Evolutionary conservation across 2,329 filamentous ascomycete genomes (phyloP).

Genomic region (Fusarium penzigii): DNA sequence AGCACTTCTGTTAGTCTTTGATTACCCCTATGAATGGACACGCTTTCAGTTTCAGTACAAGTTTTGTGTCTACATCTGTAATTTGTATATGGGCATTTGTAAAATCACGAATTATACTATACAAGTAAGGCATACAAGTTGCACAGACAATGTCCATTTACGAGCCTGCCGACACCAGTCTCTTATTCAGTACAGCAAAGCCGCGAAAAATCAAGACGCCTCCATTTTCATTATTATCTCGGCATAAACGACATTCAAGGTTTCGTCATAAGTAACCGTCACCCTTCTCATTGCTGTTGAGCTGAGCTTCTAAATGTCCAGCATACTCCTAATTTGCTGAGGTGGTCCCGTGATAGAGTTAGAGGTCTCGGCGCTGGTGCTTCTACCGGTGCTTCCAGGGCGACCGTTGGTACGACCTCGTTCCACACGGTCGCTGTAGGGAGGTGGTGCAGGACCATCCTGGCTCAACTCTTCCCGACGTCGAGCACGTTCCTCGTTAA

Average conservation of each 20-base stretch:
- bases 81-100: too few species aligned
- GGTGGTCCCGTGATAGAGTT: conserved; percentile 49
- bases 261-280: conserved; percentile 5
- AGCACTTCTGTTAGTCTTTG: too few species aligned
- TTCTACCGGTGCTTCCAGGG: conserved; percentile 39
- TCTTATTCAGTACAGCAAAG: conserved; percentile 6
- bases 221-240: conserved; percentile 8
- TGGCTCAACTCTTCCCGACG: conserved; percentile 42
- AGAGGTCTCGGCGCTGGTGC: conserved; percentile 48
- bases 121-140: too few species aligned
- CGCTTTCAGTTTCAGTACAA: too few species aligned
- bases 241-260: conserved; percentile 1
- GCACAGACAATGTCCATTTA: too few species aligned
- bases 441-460: conserved; percentile 46
- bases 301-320: conserved; percentile 47
- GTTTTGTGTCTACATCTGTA: too few species aligned
- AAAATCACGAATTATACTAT: too few species aligned
- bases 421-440: conserved; percentile 35
- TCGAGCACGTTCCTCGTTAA: conserved; percentile 33
- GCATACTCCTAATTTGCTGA: conserved; percentile 59
- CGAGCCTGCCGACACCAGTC: neutral
- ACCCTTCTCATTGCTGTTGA: neutral
- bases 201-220: conserved; percentile 9
- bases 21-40: too few species aligned
- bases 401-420: conserved; percentile 29